Conservation (phyloP, 768 basidiomycete genomes). For the Agrocybe pediades region DNA sequence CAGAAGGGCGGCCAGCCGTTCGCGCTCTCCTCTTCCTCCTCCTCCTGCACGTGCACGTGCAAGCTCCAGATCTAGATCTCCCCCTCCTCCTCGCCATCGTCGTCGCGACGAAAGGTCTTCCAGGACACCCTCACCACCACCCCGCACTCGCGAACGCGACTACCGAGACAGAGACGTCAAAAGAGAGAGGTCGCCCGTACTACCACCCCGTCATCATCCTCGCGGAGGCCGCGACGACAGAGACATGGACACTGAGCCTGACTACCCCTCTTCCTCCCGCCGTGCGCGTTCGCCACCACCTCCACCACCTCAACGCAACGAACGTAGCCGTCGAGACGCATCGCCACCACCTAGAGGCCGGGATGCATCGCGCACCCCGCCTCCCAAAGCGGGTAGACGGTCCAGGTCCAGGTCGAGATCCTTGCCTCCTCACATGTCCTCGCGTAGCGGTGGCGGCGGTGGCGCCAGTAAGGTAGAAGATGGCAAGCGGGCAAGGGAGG, state of each 20-base stretch:
- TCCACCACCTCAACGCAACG: conserved; percentile 11
- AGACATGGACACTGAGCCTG: conserved; percentile 16
- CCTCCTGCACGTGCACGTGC: conserved; percentile 5
- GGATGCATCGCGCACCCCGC: conserved; percentile 24
- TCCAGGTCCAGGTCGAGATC: conserved; percentile 29
- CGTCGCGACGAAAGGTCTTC: conserved; percentile 7
- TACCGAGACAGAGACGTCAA: conserved; percentile 9
- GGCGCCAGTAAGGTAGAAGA: conserved; percentile 10
- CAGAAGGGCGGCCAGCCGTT: conserved; percentile 13
- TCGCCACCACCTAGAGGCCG: conserved; percentile 6
- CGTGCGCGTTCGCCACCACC: conserved; percentile 20
- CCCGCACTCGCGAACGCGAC: conserved; percentile 9
- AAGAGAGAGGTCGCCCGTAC: conserved; percentile 16
- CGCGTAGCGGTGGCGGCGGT: too few relatives aligned
- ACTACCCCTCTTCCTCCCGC: conserved; percentile 6
- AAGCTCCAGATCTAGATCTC: conserved; percentile 7
- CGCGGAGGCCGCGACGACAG: conserved; percentile 11
- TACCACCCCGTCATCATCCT: conserved; percentile 8
- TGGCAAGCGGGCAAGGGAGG: conserved; percentile 4
- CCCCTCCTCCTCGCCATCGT: conserved; percentile 9
- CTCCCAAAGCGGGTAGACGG: conserved; percentile 9
- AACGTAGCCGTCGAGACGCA: conserved; percentile 8
- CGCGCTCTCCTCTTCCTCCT: conserved; percentile 13
- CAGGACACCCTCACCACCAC: conserved; percentile 20
- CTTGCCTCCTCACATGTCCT: conserved; percentile 15